A percentile compares a stretch with the other conserved stretches of the same genome.
Conservation (phyloP, 352 stramenopile genomes). For the Globisporangium okanoganense region DNA sequence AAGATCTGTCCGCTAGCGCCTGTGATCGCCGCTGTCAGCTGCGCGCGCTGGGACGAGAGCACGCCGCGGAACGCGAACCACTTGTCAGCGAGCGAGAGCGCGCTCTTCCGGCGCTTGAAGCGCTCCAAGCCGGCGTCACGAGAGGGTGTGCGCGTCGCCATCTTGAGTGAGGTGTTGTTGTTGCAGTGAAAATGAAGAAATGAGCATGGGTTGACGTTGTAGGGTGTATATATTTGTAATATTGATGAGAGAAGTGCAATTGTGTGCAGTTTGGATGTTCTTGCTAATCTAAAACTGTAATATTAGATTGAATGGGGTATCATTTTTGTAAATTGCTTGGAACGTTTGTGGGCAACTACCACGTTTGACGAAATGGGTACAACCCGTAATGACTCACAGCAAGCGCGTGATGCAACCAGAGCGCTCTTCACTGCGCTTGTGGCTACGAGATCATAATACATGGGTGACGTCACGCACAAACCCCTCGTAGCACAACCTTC, state of each 20-base stretch:
- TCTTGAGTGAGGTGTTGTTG: neutral
- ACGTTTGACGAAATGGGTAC: neutral
- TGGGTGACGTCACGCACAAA: too few relatives aligned
- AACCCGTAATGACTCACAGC: neutral
- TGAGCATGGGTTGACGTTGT: neutral
- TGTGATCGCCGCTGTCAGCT: conserved; percentile 16
- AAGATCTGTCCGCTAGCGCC: conserved; percentile 18
- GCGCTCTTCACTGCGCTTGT: too few relatives aligned
- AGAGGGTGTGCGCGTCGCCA: neutral
- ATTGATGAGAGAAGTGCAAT: neutral
- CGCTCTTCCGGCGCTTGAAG: conserved; percentile 9
- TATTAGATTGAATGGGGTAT: neutral
- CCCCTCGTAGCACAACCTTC: too few relatives aligned
- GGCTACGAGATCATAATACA: too few relatives aligned
- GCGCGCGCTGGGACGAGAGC: conserved; percentile 7
- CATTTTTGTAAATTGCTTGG: neutral
- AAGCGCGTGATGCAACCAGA: too few relatives aligned
- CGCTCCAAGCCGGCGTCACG: neutral
- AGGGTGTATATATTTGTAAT: neutral
- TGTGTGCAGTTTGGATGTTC: neutral
- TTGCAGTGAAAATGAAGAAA: neutral
- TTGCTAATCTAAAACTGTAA: neutral
- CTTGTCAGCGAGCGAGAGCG: conserved; percentile 25
- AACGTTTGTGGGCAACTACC: neutral
- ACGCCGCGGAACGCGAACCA: conserved; percentile 35